Evolutionary conservation across 2,329 filamentous ascomycete species (phyloP).

Genomic region (Colletotrichum nymphaeae): DNA sequence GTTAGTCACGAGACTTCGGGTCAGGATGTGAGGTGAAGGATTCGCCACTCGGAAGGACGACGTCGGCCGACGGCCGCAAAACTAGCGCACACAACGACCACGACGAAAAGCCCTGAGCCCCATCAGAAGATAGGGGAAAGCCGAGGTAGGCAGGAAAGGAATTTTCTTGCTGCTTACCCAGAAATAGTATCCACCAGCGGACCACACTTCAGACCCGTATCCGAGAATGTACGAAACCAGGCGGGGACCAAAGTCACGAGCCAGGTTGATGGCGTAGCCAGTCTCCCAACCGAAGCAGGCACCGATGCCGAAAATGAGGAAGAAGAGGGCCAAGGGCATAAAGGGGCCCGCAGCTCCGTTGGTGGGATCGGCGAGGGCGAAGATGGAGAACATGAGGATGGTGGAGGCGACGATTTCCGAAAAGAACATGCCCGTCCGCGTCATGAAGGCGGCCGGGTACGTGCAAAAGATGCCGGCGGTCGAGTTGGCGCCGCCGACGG

Average conservation of each 20-base stretch:
- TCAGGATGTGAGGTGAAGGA: no score
- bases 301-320: slow-evolving; percentile 79
- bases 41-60: slow-evolving; percentile 3
- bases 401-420: slow-evolving; percentile 77
- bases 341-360: slow-evolving; percentile 68
- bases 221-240: slow-evolving; percentile 75
- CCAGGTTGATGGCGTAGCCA: slow-evolving; percentile 80
- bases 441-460: slow-evolving; percentile 76
- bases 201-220: slow-evolving; percentile 76
- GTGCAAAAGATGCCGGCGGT: slow-evolving; percentile 80
- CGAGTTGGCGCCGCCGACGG: slow-evolving; percentile 67
- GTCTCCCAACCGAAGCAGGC: slow-evolving; percentile 82
- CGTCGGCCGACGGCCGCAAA: no score
- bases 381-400: slow-evolving; percentile 78
- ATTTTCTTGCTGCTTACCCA: slow-evolving; percentile 63
- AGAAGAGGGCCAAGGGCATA: slow-evolving; percentile 73
- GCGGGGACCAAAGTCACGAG: slow-evolving; percentile 77
- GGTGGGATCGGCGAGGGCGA: slow-evolving; percentile 70
- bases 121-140: neutral
- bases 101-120: neutral
- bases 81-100: neutral
- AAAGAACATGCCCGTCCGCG: slow-evolving; percentile 75
- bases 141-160: slow-evolving; percentile 5
- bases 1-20: neutral
- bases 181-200: slow-evolving; percentile 76